Base-by-base conservation (phyloP, 805 yeast genomes). In the Saccharomycopsis olivae region DNA sequence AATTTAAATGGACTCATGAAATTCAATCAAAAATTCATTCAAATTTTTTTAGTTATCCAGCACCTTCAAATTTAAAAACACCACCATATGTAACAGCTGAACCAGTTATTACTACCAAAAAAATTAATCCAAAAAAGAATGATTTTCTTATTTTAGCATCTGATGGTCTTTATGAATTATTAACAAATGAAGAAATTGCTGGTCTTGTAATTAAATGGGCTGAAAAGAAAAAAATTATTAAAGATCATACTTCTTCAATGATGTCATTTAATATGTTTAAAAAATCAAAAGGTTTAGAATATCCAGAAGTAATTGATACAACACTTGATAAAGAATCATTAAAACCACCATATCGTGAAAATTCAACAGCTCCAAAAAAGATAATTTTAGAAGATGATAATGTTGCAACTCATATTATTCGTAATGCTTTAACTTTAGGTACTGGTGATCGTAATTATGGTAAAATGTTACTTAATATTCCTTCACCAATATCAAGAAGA, bases 31-130 rank as follows among this genome's bases (percentile, higher is more conserved):
- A 69, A 43, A 68, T 83, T 18, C 78, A 84, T 50, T 69, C 78
- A 46, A 78, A 77, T 51, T 78, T 87, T 49, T 88, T 89, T 56
- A 94, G 95, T 27, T 71, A 89, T 55, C 72, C 83, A 18, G 64
- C 65, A 32, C 94, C 94, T 24, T 72, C 73, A 38, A 72, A 75
- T 49, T 68, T 85, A 45, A 66, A 76, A 44, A 80, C 96, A 2
- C 98, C 98, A 3, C 98, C 98, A 0, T 92, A 92, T 57, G 96
- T 92, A 28, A 92, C 98, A 1, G 97, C 98, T 1, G 88, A 81
- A 57, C 98, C 98, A 0, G 94, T 82, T 21, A 69, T 88, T 19
- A 81, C 95, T 2, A 78, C 95, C 2, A 80, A 88, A 10, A 75
- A 78, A 52, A 71, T 88, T 36, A 69, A 69, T 37, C 80, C 87